phyloP scores from a whole-genome alignment of 2,329 filamentous ascomycete species.

The Huntiella omanensis region DNA sequence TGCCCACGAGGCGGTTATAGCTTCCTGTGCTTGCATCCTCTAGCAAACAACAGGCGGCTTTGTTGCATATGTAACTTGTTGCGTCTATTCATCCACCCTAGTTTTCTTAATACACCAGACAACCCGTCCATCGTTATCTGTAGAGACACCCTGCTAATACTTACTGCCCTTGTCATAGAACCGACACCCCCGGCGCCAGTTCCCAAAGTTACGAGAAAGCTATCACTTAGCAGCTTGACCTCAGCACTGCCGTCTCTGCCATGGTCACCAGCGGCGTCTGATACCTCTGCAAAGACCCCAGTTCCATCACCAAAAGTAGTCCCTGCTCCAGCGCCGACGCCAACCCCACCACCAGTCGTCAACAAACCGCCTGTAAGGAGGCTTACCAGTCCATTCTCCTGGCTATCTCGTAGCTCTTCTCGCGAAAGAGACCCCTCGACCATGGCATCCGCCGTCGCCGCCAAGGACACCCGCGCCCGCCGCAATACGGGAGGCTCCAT shows the following conservation, averaged over 20 bases:
- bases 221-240: slow-evolving; percentile 52
- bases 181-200: slow-evolving; percentile 1
- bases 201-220: slow-evolving; percentile 21
- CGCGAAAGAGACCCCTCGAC: slow-evolving; percentile 26
- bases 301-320: slow-evolving; percentile 19
- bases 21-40: too few species aligned
- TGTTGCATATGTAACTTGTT: too few species aligned
- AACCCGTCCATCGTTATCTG: too few species aligned
- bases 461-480: slow-evolving; percentile 25
- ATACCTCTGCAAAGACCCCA: slow-evolving; percentile 28
- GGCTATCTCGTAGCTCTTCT: slow-evolving; percentile 45
- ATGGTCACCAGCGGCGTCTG: slow-evolving; percentile 41
- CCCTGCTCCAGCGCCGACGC: slow-evolving; percentile 14
- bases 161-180: background rate
- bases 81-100: too few species aligned
- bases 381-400: slow-evolving; percentile 72
- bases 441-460: slow-evolving; percentile 30
- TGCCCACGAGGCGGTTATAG: too few species aligned
- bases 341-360: slow-evolving; percentile 13
- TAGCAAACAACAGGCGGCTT: too few species aligned
- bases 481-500: slow-evolving; percentile 68
- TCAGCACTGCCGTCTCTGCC: slow-evolving; percentile 54
- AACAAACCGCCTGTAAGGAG: slow-evolving; percentile 38
- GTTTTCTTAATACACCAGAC: too few species aligned
- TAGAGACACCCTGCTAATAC: too few species aligned